phyloP scores from a whole-genome alignment of 805 yeast genomes.

The Wickerhamiella brachini region DNA sequence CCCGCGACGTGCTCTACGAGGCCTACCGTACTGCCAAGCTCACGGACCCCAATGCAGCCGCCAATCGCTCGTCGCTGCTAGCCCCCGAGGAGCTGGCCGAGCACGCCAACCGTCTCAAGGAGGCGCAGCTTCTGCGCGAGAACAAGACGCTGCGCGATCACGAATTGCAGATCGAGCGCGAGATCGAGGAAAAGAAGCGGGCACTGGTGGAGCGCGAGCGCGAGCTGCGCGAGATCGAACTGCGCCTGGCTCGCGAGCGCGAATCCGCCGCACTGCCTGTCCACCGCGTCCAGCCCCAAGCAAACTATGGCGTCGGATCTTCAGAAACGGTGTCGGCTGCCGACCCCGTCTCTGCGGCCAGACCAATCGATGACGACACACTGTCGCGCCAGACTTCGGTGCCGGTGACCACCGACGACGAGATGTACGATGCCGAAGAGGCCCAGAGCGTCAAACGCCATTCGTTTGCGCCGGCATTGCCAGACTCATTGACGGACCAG shows the following conservation, averaged over 20 bases:
- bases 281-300: neutral
- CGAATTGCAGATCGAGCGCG: slow-evolving; percentile 26
- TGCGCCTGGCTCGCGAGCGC: slow-evolving; percentile 8
- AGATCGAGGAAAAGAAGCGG: slow-evolving; percentile 26
- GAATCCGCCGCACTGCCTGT: neutral
- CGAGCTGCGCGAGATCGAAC: slow-evolving; percentile 28
- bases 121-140: slow-evolving; percentile 30
- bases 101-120: slow-evolving; percentile 27
- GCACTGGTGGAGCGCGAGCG: slow-evolving; percentile 27
- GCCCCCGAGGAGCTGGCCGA: slow-evolving; percentile 28
- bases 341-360: neutral
- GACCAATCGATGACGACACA: neutral
- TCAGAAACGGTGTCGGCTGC: neutral
- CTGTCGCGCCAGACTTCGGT: neutral
- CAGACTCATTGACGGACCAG: neutral
- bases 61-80: slow-evolving; percentile 19
- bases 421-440: neutral
- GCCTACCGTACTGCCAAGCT: slow-evolving; percentile 33
- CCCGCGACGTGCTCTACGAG: slow-evolving; percentile 66
- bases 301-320: neutral
- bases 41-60: slow-evolving; percentile 8
- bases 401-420: neutral
- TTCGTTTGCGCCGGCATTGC: neutral
- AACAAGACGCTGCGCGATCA: slow-evolving; percentile 26
- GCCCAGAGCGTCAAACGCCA: neutral